phyloP scores from a whole-genome alignment of 2,329 filamentous ascomycete species.

The Dothistroma septosporum region DNA sequence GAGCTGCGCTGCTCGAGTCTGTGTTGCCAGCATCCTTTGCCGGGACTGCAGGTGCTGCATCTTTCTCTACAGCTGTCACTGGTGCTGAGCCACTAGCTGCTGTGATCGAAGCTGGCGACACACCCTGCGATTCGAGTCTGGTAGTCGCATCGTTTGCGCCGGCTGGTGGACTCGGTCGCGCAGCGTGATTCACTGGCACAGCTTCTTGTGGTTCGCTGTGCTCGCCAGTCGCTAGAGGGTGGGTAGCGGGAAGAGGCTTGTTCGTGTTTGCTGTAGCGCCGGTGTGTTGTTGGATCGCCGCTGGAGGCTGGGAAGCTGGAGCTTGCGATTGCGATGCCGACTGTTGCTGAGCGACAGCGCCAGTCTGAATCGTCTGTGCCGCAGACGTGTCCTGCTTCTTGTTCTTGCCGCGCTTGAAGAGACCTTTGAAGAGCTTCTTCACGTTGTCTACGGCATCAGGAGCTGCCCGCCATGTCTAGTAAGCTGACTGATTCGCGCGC shows the following conservation, averaged over 20 bases:
- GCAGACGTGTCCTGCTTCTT: conserved; percentile 16
- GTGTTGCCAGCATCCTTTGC: conserved; percentile 18
- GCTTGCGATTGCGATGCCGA: conserved; percentile 1
- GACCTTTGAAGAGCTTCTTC: conserved; percentile 22
- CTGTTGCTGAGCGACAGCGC: conserved; percentile 7
- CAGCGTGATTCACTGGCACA: conserved; percentile 3
- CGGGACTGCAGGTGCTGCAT: conserved; percentile 18
- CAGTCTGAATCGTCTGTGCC: conserved; percentile 8
- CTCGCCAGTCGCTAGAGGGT: conserved; percentile 2
- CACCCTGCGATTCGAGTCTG: conserved; percentile 3
- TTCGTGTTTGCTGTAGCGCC: conserved; percentile 18
- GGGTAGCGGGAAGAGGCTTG: conserved; percentile 19
- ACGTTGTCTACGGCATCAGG: conserved; percentile 25
- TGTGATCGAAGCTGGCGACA: conserved; percentile 10
- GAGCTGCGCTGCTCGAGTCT: background rate
- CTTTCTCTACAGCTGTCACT: conserved; percentile 17
- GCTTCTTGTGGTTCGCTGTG: conserved; percentile 6
- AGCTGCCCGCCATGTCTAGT: conserved; percentile 14
- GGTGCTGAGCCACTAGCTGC: conserved; percentile 12
- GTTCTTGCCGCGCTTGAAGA: conserved; percentile 22
- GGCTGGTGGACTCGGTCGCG: background rate
- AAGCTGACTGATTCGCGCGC: conserved; percentile 1
- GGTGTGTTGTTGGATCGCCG: conserved; percentile 3
- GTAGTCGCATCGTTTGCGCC: conserved; percentile 6
- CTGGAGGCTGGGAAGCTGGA: background rate